Percentiles rank a stretch among this genome's conserved stretches.
phyloP scores from a whole-genome alignment of 176 grass and related monocot species.

The bread wheat (Triticum aestivum) region IWGSC_CS_RefSeq_v2.1 NC_057805.1:68932773-68933272 shows the following conservation, averaged over 20 bases:
- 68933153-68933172: conserved; percentile 38
- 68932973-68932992: conserved; percentile 23
- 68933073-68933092: conserved; percentile 90
- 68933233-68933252: background rate
- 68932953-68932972: conserved; percentile 93
- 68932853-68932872: background rate
- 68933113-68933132: conserved; percentile 76
- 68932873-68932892: background rate
- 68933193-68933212: background rate
- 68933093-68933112: conserved; percentile 97
- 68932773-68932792: background rate
- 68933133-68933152: conserved; percentile 93
- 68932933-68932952: conserved; percentile 5
- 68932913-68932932: background rate
- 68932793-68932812: background rate
- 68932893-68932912: background rate
- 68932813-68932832: background rate
- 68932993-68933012: conserved; percentile 51
- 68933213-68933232: conserved; percentile 7
- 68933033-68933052: conserved; percentile 42
- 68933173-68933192: background rate
- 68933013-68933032: conserved; percentile 39
- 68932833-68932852: background rate
- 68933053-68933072: conserved; percentile 29
- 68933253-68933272: background rate